Conservation (phyloP, 495 filamentous ascomycete species). For the Xylaria telfairii region DNA sequence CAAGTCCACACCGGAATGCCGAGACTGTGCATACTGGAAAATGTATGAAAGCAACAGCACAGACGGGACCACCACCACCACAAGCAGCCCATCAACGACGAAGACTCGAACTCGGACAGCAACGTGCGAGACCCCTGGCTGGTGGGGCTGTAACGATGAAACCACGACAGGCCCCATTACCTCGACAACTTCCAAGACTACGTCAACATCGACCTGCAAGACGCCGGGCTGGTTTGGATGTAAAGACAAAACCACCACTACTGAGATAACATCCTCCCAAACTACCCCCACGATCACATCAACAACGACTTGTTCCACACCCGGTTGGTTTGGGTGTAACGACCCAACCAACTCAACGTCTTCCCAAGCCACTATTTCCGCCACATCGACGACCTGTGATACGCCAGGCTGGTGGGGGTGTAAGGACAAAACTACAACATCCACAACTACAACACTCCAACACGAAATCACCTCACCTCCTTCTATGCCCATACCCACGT, state of each 20-base stretch:
- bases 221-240: conserved; percentile 75
- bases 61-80: conserved; percentile 69
- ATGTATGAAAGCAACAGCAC: conserved; percentile 90
- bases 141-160: conserved; percentile 77
- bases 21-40: conserved; percentile 93
- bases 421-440: conserved; percentile 53
- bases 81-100: conserved; percentile 57
- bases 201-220: conserved; percentile 57
- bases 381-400: conserved; percentile 59
- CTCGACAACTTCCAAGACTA: conserved; percentile 50
- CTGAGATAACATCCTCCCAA: conserved; percentile 42
- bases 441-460: conserved; percentile 36
- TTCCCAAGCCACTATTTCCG: conserved; percentile 53
- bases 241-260: conserved; percentile 60
- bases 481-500: conserved; percentile 34
- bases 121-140: conserved; percentile 88
- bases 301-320: conserved; percentile 62
- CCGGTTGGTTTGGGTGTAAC: conserved; percentile 67
- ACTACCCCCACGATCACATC: conserved; percentile 53
- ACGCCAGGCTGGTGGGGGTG: conserved; percentile 69
- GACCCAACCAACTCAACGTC: conserved; percentile 51
- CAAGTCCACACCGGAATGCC: conserved; percentile 72
- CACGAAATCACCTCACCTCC: conserved; percentile 46
- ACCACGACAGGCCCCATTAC: conserved; percentile 51
- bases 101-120: conserved; percentile 74